A percentile compares a stretch with the other conserved stretches of the same genome.
phyloP scores from a whole-genome alignment of 331 rosid species.

The Saraca asoca region DNA sequence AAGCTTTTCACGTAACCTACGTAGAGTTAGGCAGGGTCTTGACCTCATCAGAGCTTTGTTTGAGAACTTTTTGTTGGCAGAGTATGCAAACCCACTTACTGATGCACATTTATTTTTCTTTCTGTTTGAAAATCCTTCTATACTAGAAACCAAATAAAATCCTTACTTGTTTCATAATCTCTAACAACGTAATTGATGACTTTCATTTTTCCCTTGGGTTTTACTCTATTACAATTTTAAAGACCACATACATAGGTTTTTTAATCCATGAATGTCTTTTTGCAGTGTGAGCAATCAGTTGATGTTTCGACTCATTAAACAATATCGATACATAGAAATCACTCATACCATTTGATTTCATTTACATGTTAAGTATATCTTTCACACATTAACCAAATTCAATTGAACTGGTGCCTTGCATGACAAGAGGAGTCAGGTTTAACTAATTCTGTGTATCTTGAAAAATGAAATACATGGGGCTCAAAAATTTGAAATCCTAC shows the following conservation, averaged over 20 bases:
- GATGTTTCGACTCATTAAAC: no score
- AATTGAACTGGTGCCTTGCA: not conserved
- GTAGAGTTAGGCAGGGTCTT: conserved; percentile 93
- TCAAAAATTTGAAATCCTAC: not conserved
- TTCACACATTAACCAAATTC: not conserved
- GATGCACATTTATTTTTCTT: not conserved
- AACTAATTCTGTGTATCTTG: not conserved
- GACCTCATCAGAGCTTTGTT: conserved; percentile 88
- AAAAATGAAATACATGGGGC: not conserved
- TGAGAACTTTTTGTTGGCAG: conserved; percentile 54
- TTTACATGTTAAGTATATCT: no score
- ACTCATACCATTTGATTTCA: not conserved
- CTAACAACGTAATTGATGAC: no score
- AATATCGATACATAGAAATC: not conserved
- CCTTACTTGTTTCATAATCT: conserved; percentile 3
- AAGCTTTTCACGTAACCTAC: conserved; percentile 82
- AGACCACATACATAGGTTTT: no score
- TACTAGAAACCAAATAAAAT: not conserved
- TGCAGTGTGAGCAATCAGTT: no score
- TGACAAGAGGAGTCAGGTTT: not conserved
- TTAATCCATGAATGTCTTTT: no score
- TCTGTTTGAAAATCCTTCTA: not conserved
- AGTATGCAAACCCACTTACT: conserved; percentile 48
- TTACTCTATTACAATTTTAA: no score
- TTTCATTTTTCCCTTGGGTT: no score